Evolutionary conservation across 257 asterid species (phyloP), one percentile per base, ranked within the genome.

Genomic region (Verbascum thapsus): DNA sequence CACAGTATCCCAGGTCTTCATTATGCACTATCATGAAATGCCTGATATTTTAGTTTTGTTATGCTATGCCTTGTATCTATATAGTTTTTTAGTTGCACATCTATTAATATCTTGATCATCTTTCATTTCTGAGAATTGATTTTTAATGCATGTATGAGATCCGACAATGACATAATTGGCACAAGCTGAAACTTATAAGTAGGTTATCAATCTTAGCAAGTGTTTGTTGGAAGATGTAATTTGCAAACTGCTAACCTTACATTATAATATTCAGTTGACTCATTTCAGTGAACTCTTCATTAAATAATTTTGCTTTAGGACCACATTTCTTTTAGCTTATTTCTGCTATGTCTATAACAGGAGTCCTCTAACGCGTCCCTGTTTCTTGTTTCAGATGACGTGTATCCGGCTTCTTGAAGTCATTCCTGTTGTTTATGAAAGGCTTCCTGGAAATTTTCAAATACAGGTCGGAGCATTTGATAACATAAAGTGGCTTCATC

Each of bases 351-450:
- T 67, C 23, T 44, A 17, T 22, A 51, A 38, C 37, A 20, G 47
- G 47, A 48, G 15, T 55, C 66, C 52, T 47, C 13, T 10, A 66
- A 67, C 62, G 9, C 19, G 6, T 63, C 15, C 58, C 42, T 44
- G 18, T 72, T 67, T 76, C 63, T 64, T 71, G 64, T 74, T 75
- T 63, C 94, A 92, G 99, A 87, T 92, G 97, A 78, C 94, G 7
- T 85, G 90, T 72, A 84, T 92, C 78, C 90, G 99, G 45, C 48
- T 92, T 58, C 91, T 92, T 63, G 99, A 92, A 85, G 76, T 80
- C 74, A 76, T 83, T 43, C 95, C 99, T 44, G 72, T 85, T 69
- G 73, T 92, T 71, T 81, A 80, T 26, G 83, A 78, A 69, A 76
- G 82, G 79, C 84, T 81, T 69, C 78, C 72, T 62, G 50, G 57